phyloP scores from a whole-genome alignment of 1,284 basidiomycete genomes.

The Sutorius eximius region DNA sequence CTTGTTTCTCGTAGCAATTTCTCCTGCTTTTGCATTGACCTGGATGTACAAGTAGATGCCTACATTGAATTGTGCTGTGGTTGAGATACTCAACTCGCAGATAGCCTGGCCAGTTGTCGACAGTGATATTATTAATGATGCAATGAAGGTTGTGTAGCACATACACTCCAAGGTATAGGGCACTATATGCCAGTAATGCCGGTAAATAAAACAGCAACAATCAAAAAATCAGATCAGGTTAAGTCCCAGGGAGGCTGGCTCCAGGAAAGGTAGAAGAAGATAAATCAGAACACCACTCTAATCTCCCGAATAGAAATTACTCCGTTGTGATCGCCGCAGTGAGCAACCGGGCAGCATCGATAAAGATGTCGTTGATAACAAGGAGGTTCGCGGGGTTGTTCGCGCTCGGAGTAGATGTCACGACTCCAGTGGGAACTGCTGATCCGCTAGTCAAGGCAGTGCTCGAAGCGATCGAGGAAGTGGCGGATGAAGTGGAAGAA shows the following conservation, averaged over 20 bases:
- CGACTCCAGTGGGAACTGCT: slow-evolving; percentile 33
- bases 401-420: slow-evolving; percentile 14
- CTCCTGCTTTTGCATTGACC: background rate
- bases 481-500: slow-evolving; percentile 16
- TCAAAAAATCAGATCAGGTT: background rate
- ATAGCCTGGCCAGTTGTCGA: background rate
- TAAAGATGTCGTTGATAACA: slow-evolving; percentile 38
- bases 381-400: slow-evolving; percentile 36
- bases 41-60: background rate
- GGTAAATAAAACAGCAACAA: slow-evolving; percentile 1
- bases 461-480: slow-evolving; percentile 18
- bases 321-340: slow-evolving; percentile 11
- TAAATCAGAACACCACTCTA: background rate
- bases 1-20: slow-evolving; percentile 26
- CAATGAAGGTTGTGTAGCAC: slow-evolving; percentile 5
- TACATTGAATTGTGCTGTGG: background rate
- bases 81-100: background rate
- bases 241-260: slow-evolving; percentile 8
- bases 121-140: slow-evolving; percentile 6
- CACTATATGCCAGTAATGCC: slow-evolving; percentile 14
- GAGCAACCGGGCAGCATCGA: slow-evolving; percentile 40
- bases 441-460: slow-evolving; percentile 27
- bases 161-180: slow-evolving; percentile 25
- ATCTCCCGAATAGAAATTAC: background rate
- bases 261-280: background rate